A percentile compares a stretch with the other conserved stretches of the same genome.
These are phyloP conservation scores for Sporothrix euskadiensis DNA, from an alignment of 2,329 filamentous ascomycete species.

Conservation along the genomic window DNA sequence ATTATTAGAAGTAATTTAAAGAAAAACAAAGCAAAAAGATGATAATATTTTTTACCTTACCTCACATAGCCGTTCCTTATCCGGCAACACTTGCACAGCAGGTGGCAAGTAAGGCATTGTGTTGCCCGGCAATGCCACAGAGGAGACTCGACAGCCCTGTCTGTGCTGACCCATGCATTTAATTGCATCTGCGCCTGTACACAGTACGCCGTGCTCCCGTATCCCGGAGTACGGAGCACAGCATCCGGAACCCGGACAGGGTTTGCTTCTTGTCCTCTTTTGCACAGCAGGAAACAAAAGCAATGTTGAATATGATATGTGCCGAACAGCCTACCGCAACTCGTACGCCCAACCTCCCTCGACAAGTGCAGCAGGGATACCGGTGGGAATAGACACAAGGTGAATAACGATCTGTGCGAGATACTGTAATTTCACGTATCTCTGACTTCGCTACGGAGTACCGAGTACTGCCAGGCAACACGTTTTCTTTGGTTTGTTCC, in stretches of 20 bases:
- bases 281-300: not conserved
- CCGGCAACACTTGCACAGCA: constrained; percentile 6
- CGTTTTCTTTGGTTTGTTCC: not conserved
- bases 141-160: not conserved
- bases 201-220: not conserved
- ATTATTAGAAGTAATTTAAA: not conserved
- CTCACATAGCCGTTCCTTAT: not conserved
- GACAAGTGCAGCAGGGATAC: not conserved
- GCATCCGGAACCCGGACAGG: not conserved
- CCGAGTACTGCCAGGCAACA: not conserved
- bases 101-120: not conserved
- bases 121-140: constrained; percentile 10
- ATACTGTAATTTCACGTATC: not conserved
- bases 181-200: not conserved
- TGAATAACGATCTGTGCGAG: not conserved
- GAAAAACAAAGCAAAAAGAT: not conserved
- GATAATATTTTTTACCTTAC: not conserved
- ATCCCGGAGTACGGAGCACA: not conserved
- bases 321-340: not conserved
- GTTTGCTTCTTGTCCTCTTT: not conserved
- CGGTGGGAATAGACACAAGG: not conserved
- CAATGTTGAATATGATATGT: not conserved
- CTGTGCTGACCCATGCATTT: not conserved
- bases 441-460: not conserved
- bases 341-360: not conserved